Percentiles rank a stretch among this genome's conserved stretches.
Conservation (phyloP, 441 rosid genomes). For the Caryocar brasiliense region DNA sequence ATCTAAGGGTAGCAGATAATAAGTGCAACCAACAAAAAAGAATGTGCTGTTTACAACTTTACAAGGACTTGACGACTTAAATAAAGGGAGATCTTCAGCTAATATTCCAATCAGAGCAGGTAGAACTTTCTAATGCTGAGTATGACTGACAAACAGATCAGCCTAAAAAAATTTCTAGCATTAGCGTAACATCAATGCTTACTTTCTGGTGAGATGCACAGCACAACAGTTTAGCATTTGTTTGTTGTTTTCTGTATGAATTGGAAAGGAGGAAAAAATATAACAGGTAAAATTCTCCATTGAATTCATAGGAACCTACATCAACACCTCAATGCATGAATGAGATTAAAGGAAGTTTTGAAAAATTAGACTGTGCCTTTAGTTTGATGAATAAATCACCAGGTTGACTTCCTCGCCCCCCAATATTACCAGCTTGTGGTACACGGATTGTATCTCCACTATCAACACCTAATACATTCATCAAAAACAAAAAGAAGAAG, state of each 20-base stretch:
- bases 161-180: background rate
- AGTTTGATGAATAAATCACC: conserved; percentile 66
- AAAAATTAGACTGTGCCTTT: conserved; percentile 40
- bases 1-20: too few species aligned
- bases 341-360: background rate
- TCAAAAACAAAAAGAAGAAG: background rate
- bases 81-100: too few species aligned
- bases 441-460: conserved; percentile 70
- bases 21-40: too few species aligned
- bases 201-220: too few species aligned
- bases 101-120: too few species aligned
- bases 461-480: conserved; percentile 59
- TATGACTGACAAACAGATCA: background rate
- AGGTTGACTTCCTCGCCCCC: conserved; percentile 51
- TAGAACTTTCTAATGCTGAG: too few species aligned
- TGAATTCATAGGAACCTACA: background rate
- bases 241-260: too few species aligned
- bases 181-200: too few species aligned
- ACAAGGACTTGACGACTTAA: too few species aligned
- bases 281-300: background rate
- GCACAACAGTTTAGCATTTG: too few species aligned
- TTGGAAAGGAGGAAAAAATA: background rate
- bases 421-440: conserved; percentile 62
- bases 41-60: too few species aligned
- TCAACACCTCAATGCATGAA: too few species aligned